phyloP scores from a whole-genome alignment of 2,329 filamentous ascomycete species.

The Alternaria hordeiaustralica region DNA sequence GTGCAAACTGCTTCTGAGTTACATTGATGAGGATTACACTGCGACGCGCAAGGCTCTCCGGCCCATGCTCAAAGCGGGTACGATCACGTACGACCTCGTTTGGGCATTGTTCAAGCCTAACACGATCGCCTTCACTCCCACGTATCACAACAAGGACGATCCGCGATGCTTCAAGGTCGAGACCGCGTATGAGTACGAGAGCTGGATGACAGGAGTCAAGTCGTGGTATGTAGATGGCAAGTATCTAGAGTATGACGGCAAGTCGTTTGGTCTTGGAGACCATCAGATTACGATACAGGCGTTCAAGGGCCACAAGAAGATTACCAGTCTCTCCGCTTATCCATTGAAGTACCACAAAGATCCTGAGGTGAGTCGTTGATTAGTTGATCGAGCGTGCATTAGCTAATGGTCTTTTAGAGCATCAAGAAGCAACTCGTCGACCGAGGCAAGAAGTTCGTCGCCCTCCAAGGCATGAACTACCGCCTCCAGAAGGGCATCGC shows the following conservation, averaged over 20 bases:
- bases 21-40: slow-evolving; percentile 82
- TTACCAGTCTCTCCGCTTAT: slow-evolving; percentile 77
- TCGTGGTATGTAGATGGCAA: slow-evolving; percentile 78
- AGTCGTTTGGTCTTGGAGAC: slow-evolving; percentile 78
- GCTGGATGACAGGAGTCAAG: slow-evolving; percentile 70
- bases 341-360: slow-evolving; percentile 82
- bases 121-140: slow-evolving; percentile 76
- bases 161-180: slow-evolving; percentile 85
- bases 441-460: slow-evolving; percentile 83
- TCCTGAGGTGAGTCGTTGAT: slow-evolving; percentile 52
- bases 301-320: slow-evolving; percentile 84
- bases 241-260: slow-evolving; percentile 89
- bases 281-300: slow-evolving; percentile 72
- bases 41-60: slow-evolving; percentile 80
- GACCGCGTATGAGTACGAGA: slow-evolving; percentile 71
- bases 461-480: slow-evolving; percentile 83
- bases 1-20: slow-evolving; percentile 75
- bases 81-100: slow-evolving; percentile 86
- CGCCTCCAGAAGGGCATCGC: slow-evolving; percentile 83
- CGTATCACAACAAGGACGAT: slow-evolving; percentile 77
- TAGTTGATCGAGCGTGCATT: not conserved
- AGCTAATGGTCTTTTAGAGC: slow-evolving; percentile 36
- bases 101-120: slow-evolving; percentile 92
- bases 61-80: slow-evolving; percentile 78
- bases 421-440: slow-evolving; percentile 73